Evolutionary conservation across 148 eudicot genomes (phyloP), one percentile per base, ranked within the genome.

Genomic region (Silene latifolia): DNA sequence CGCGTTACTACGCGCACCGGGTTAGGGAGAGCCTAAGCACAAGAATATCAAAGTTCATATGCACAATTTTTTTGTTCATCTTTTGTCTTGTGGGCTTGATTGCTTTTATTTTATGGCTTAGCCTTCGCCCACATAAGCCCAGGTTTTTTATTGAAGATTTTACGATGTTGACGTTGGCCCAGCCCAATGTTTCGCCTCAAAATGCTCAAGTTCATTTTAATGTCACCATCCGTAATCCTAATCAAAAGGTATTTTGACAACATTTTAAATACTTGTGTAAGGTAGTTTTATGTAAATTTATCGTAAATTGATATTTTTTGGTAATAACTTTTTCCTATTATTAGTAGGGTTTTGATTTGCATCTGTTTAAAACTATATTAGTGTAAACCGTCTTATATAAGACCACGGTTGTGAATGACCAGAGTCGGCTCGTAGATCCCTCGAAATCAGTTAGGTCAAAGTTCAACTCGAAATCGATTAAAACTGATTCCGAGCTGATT

Each of bases 81-180:
- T 77, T 95, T 29, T 78, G 86, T 58, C 20, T 87, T 4, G 54
- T 80, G 48, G 98, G 98, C 71, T 68, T 91, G 3, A 83, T 90
- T 18, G 62, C 77, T 0, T 95, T 92, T 86, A 88, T 95, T 5
- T 58, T 86, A 4, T 95, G 89, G 90, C 87, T 95, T 19, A 89
- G 97, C 61, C 78, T 95, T 13, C 85, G 90, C 20, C 98, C 98
- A 8, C 98, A 92, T 72, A 77, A 96, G 60, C 97, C 97, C 46
- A 80, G 93, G 29, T 83, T 92, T 73, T 74, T 78, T 68, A 46
- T 92, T 9, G 68, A 74, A 10, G 89, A 86, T 9, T 92, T 92
- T 58, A 82, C 88, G 0, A 71, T 92, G n/a, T 81, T 91, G 10
- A 85, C 82, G 19, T 35, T 90, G 80, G 84, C 83, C 60, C 93